Percentiles rank a stretch among this genome's conserved stretches.
phyloP scores from a whole-genome alignment of 768 basidiomycete species.

The Suillus hirtellus region DNA sequence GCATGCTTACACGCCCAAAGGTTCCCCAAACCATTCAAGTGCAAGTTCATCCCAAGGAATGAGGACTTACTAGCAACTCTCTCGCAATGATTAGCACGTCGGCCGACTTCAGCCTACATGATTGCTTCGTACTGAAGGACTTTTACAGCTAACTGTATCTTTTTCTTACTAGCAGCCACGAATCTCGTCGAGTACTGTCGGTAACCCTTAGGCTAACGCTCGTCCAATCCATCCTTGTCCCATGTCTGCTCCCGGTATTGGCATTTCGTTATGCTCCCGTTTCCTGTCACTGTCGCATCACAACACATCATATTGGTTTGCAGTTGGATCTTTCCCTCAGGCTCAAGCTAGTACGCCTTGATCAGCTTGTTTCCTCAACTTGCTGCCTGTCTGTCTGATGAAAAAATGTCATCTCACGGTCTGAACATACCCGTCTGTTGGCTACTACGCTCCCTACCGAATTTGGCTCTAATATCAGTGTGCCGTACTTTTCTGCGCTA shows the following conservation, averaged over 20 bases:
- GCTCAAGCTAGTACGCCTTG: no score
- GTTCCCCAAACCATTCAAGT: not conserved
- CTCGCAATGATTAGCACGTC: not conserved
- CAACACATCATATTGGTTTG: not conserved
- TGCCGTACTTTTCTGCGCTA: no score
- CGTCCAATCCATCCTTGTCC: not conserved
- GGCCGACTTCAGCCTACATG: not conserved
- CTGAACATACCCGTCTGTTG: no score
- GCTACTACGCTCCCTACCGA: no score
- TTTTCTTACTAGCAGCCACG: not conserved
- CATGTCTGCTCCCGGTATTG: not conserved
- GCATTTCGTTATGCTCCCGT: not conserved
- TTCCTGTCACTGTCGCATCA: no score
- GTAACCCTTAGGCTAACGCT: not conserved
- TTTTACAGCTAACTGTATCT: not conserved
- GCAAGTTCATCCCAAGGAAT: constrained; percentile 4
- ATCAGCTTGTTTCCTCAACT: no score
- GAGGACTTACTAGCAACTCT: not conserved
- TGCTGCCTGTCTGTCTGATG: no score
- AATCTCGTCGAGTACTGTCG: not conserved
- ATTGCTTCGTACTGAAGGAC: not conserved
- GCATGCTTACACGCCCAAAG: not conserved
- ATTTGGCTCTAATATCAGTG: no score
- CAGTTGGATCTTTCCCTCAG: not conserved
- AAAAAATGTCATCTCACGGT: no score